Base-by-base conservation (phyloP, 371 early-diverging fungal species). In the Rhizopus delemar region DNA sequence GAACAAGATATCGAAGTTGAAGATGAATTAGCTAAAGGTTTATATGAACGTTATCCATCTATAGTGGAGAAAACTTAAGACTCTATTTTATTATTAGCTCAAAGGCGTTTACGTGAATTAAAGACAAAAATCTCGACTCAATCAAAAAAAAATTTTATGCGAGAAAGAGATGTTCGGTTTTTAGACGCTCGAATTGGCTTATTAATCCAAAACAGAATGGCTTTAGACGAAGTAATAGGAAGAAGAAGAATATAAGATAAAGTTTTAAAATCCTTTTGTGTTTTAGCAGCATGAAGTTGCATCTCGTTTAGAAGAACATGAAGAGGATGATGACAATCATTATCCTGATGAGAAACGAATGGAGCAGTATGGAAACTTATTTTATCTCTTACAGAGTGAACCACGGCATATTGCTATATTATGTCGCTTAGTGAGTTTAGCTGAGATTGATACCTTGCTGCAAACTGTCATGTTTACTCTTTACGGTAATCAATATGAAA, bases 401-500 rank as follows among this genome's bases (percentile, higher is more conserved):
- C 95, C 96, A 29, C 86, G 90, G 28, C 90, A 95, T 66, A 88
- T 96, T 56, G 95, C 95, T n/a, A 83, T 82, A 31, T 77, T 97
- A 33, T 85, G 91, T 35, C 86, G 93, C 15, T 68, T 91, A 0
- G 93, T 95, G 0, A 89, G 85, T 45, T 76, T 94, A 35, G 73
- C 90, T 41, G 95, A 97, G 71, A 94, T 97, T 46, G 96, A 97
- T 68, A 90, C 91, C 0, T 77, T 96, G 54, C 71, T 97, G 51
- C 95, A 96, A 69, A 94, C 93, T 0, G 94, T 96, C 68, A 96
- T 96, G 95, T 95, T 95, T 66, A 93, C 96, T 0, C 68, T 97
- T 38, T 97, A 92, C 64, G 96, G 96, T 45, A 95, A 95, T 73
- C 96, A 96, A 71, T 95, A 94, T 69, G 96, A 97, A 67, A 85